Base-by-base conservation (phyloP, 2,329 filamentous ascomycete genomes). In the Phoma sp. region DNA sequence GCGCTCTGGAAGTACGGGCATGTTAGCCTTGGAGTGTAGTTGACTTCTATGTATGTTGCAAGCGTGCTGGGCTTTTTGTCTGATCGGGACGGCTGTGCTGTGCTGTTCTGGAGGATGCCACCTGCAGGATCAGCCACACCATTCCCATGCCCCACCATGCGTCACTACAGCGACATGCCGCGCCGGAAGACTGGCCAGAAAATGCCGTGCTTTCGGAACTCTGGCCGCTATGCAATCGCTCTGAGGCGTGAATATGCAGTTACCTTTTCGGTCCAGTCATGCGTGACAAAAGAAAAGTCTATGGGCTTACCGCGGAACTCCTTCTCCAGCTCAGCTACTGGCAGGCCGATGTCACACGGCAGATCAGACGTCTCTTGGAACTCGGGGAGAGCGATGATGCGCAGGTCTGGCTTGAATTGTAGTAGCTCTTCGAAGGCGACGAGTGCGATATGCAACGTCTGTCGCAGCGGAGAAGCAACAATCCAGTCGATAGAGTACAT, bases 371-470 rank as follows among this genome's bases (percentile, higher is more conserved):
- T 87, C 75, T 96, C 92, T 75, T 96, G 92, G 2, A 91, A 77
- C 60, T 91, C 86, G 0, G 91, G 90, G 10, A 94, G 77, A 27
- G 88, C 76, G 48, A 95, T 70, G 40, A 76, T 81, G 31, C 79
- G 56, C 24, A 58, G 24, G 5, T 36, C 29, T 51, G 82, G 69
- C 6, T 76, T 75, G 9, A 51, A 51, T 1, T 53, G 38, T 3
- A 68, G 50, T 2, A 55, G 80, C 0, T 83, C 77, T 22, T 80
- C 81, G 75, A 96, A 95, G 35, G 84, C 82, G 46, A 85, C 77
- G 32, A 91, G 80, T 22, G 88, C 87, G 3, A 92, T 96, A 74
- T 90, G 85, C 40, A 96, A 79, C 2, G 92, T 94, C 60, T 91
- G 85, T 49, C 87, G 86, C 64, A 96, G 82, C 8, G 91, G 91